Percentiles rank a stretch among this genome's conserved stretches.
These are phyloP conservation scores for Paulinella micropora DNA, from an alignment of 78 protist genomes.

Conservation along the genomic window DNA sequence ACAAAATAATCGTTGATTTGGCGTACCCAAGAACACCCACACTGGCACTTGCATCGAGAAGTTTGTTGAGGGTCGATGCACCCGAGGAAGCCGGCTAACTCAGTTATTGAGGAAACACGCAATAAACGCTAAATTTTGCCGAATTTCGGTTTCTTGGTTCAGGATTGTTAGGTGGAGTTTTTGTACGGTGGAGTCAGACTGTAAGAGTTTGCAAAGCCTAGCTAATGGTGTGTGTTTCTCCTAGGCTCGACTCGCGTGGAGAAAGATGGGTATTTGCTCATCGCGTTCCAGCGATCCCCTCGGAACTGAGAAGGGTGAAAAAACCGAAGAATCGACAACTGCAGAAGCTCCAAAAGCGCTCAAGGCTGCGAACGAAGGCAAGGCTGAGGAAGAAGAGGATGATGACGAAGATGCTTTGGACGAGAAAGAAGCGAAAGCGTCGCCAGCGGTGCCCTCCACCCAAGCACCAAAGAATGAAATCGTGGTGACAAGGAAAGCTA, in stretches of 20 bases:
- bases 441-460: not conserved
- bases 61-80: no score
- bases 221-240: not conserved
- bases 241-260: not conserved
- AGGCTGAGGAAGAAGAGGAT: not conserved
- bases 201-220: no score
- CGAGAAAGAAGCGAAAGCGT: not conserved
- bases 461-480: not conserved
- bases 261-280: not conserved
- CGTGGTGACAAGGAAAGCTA: not conserved
- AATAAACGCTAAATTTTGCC: no score
- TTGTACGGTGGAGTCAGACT: no score
- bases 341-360: not conserved
- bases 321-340: not conserved
- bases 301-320: not conserved
- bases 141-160: no score
- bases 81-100: no score
- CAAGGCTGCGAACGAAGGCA: not conserved
- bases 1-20: no score
- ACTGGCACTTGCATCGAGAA: no score
- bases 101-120: no score
- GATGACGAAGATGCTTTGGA: not conserved
- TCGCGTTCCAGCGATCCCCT: not conserved
- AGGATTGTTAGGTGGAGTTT: no score
- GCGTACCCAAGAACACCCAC: no score